phyloP scores from a whole-genome alignment of 306 rosid species.

The Trifolium pratense region DNA sequence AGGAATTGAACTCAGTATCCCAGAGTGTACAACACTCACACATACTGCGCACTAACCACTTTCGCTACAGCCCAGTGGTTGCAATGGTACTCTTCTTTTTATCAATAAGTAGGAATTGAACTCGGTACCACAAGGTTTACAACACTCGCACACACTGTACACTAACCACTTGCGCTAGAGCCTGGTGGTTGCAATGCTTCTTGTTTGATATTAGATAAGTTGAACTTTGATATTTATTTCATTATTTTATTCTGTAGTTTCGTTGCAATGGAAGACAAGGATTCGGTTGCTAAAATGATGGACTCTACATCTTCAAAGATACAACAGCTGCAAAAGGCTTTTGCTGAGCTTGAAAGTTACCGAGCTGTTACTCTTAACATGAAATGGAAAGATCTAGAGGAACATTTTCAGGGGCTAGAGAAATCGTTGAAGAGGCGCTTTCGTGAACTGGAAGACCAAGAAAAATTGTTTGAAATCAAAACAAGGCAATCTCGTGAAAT shows the following conservation, averaged over 20 bases:
- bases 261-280: slow-evolving; percentile 78
- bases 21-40: too few relatives aligned
- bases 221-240: slow-evolving; percentile 33
- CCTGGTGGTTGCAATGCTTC: not conserved
- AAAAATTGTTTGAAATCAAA: slow-evolving; percentile 79
- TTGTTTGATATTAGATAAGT: not conserved
- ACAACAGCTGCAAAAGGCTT: slow-evolving; percentile 95
- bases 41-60: too few relatives aligned
- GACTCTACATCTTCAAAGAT: slow-evolving; percentile 91
- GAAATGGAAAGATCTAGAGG: slow-evolving; percentile 98
- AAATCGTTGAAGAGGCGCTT: slow-evolving; percentile 97
- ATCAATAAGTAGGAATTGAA: not conserved
- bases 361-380: slow-evolving; percentile 80
- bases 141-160: not conserved
- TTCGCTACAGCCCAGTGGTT: too few relatives aligned
- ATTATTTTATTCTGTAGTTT: slow-evolving; percentile 49
- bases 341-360: slow-evolving; percentile 98
- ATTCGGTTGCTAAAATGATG: slow-evolving; percentile 75
- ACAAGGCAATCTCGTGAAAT: slow-evolving; percentile 67
- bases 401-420: slow-evolving; percentile 92
- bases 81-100: not conserved
- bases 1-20: too few relatives aligned
- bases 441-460: slow-evolving; percentile 94
- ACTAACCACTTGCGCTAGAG: not conserved
- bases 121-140: not conserved